Percentiles rank a stretch among this genome's conserved stretches.
Conservation (phyloP, 2,329 filamentous ascomycete genomes). For the Colletotrichum sp. region DNA sequence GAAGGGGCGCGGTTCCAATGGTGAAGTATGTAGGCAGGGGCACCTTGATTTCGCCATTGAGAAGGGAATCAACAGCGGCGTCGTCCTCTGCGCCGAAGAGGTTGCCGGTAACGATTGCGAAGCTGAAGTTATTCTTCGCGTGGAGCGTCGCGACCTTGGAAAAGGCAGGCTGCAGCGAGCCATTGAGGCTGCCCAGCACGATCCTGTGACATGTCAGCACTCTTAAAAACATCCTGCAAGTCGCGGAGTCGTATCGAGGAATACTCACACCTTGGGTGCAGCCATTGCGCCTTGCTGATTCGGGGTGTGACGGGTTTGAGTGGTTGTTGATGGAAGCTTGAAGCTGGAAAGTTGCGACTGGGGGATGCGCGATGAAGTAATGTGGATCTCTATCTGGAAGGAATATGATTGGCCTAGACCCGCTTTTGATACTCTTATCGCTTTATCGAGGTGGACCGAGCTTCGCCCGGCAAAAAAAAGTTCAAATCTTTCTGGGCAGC, state of each 20-base stretch:
- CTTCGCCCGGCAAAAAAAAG: conserved; percentile 17
- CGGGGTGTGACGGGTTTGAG: neutral
- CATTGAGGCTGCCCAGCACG: conserved; percentile 83
- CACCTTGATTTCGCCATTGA: conserved; percentile 75
- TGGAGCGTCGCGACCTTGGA: conserved; percentile 82
- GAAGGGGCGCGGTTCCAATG: conserved; percentile 75
- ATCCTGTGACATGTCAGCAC: conserved; percentile 55
- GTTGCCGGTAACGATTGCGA: conserved; percentile 85
- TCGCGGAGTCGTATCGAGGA: neutral
- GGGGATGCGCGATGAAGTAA: conserved; percentile 13
- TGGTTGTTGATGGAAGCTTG: conserved; percentile 6
- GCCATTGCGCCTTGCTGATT: conserved; percentile 40
- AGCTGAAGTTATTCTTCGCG: conserved; percentile 84
- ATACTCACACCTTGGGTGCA: conserved; percentile 52
- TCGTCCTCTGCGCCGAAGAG: conserved; percentile 72
- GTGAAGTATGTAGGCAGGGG: conserved; percentile 92
- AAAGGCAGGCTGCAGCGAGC: conserved; percentile 77
- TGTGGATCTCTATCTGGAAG: neutral
- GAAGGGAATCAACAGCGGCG: conserved; percentile 64
- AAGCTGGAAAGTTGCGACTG: conserved; percentile 11
- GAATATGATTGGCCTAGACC: neutral
- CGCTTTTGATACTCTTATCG: conserved; percentile 12
- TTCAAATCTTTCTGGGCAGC: conserved; percentile 24
- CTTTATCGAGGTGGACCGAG: conserved; percentile 20
- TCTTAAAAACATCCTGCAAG: neutral